These are phyloP conservation scores for Aspergillus sp. DNA, from an alignment of 2,329 filamentous ascomycete species.

Conservation along the genomic window DNA sequence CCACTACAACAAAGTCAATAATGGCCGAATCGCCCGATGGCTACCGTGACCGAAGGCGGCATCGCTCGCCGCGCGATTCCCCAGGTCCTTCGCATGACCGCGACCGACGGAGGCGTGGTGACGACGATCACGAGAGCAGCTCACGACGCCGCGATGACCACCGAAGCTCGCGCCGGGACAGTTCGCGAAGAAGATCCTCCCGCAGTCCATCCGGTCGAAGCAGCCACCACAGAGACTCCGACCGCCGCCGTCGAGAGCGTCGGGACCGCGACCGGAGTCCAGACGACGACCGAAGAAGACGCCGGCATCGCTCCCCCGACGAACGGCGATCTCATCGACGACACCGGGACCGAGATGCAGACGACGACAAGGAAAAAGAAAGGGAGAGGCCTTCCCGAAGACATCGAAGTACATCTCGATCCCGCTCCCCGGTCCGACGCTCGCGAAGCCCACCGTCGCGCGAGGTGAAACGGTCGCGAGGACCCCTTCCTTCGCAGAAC, in stretches of 20 bases:
- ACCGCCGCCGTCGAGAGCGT: conserved; percentile 22
- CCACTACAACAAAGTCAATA: not conserved
- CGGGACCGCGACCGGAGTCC: conserved; percentile 24
- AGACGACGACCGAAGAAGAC: conserved; percentile 28
- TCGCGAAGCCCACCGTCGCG: conserved; percentile 28
- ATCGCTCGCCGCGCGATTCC: conserved; percentile 21
- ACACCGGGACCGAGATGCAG: conserved; percentile 21
- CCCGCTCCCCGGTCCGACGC: conserved; percentile 27
- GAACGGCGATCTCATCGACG: conserved; percentile 26
- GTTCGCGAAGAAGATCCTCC: conserved; percentile 22
- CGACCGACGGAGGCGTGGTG: conserved; percentile 23
- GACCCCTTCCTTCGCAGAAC: conserved; percentile 47
- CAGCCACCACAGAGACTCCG: conserved; percentile 21
- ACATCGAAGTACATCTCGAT: conserved; percentile 25
- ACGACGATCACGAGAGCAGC: conserved; percentile 22
- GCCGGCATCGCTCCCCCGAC: conserved; percentile 27
- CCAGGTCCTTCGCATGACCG: conserved; percentile 15
- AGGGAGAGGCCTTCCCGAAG: conserved; percentile 23
- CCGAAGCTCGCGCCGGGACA: conserved; percentile 29
- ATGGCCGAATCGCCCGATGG: conserved; percentile 30
- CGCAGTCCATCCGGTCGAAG: conserved; percentile 26
- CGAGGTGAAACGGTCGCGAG: conserved; percentile 33
- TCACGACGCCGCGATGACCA: conserved; percentile 27
- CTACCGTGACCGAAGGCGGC: conserved; percentile 20
- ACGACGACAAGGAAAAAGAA: conserved; percentile 18